phyloP scores from a whole-genome alignment of 164 flowering plant genomes.

The Kalanchoe fedtschenkoi region DNA sequence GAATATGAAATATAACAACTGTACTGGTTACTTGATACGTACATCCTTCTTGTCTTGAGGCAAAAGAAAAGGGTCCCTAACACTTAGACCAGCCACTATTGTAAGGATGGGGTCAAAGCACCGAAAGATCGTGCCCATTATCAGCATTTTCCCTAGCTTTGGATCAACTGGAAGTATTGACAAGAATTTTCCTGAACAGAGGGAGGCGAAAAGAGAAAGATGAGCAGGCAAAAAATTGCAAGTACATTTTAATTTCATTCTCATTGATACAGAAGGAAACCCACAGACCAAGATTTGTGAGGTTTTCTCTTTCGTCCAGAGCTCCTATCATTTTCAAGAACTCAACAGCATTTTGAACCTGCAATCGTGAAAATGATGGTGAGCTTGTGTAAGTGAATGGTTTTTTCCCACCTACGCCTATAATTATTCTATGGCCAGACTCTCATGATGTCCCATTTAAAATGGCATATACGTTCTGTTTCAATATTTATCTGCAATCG shows the following conservation, averaged over 20 bases:
- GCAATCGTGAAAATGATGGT: slow-evolving; percentile 9
- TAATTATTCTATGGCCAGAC: neutral
- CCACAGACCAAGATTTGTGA: slow-evolving; percentile 81
- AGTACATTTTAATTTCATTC: neutral
- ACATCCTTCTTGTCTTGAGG: slow-evolving; percentile 98
- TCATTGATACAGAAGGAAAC: slow-evolving; percentile 1
- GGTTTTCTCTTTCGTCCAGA: slow-evolving; percentile 77
- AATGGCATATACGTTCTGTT: neutral
- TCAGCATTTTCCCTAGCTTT: slow-evolving; percentile 94
- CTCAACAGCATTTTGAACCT: slow-evolving; percentile 96
- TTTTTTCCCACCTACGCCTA: neutral
- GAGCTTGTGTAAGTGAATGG: neutral
- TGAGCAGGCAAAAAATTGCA: neutral
- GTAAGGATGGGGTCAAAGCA: slow-evolving; percentile 96
- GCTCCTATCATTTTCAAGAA: slow-evolving; percentile 95
- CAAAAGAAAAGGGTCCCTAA: slow-evolving; percentile 91
- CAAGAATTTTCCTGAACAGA: slow-evolving; percentile 53
- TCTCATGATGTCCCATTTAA: neutral
- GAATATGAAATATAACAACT: neutral
- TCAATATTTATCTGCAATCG: neutral
- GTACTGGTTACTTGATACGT: slow-evolving; percentile 16
- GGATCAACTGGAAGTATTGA: slow-evolving; percentile 97
- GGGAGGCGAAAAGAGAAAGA: neutral
- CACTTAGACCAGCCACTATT: slow-evolving; percentile 88
- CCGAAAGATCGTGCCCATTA: slow-evolving; percentile 86